Evolutionary conservation across 345 rosid species (phyloP).

Genomic region (Toxicodendron radicans): DNA sequence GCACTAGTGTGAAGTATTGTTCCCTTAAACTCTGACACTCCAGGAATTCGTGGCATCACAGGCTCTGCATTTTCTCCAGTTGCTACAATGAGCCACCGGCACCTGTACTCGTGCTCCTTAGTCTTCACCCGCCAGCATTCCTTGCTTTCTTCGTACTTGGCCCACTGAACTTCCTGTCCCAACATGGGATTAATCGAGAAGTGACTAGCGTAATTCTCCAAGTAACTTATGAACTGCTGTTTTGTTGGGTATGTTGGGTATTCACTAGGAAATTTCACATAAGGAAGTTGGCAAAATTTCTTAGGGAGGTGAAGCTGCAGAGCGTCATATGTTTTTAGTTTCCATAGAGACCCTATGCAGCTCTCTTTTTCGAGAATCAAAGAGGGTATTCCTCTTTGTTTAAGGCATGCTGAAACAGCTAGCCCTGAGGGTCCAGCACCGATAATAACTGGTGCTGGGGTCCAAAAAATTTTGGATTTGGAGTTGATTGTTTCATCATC

Average conservation of each 20-base stretch:
- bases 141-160: slow-evolving; percentile 17
- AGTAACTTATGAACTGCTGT: slow-evolving; percentile 50
- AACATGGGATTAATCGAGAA: slow-evolving; percentile 38
- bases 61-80: slow-evolving; percentile 81
- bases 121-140: slow-evolving; percentile 37
- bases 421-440: slow-evolving; percentile 62
- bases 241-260: slow-evolving; percentile 53
- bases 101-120: slow-evolving; percentile 27
- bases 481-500: slow-evolving; percentile 1
- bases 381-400: slow-evolving; percentile 40
- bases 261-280: slow-evolving; percentile 42
- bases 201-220: slow-evolving; percentile 39
- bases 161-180: slow-evolving; percentile 31
- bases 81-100: slow-evolving; percentile 67
- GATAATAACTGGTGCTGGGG: slow-evolving; percentile 41
- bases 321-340: slow-evolving; percentile 45
- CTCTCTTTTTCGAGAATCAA: slow-evolving; percentile 50
- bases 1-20: slow-evolving; percentile 51
- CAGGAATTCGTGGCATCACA: slow-evolving; percentile 44
- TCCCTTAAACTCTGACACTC: slow-evolving; percentile 50
- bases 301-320: slow-evolving; percentile 57
- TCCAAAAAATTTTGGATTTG: slow-evolving; percentile 26
- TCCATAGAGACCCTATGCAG: slow-evolving; percentile 57
- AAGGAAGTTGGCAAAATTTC: slow-evolving; percentile 49
- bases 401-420: slow-evolving; percentile 54